A percentile compares a stretch with the other conserved stretches of the same genome.
phyloP scores from a whole-genome alignment of 202 grass and related monocot species.

The Panicum hallii region DNA sequence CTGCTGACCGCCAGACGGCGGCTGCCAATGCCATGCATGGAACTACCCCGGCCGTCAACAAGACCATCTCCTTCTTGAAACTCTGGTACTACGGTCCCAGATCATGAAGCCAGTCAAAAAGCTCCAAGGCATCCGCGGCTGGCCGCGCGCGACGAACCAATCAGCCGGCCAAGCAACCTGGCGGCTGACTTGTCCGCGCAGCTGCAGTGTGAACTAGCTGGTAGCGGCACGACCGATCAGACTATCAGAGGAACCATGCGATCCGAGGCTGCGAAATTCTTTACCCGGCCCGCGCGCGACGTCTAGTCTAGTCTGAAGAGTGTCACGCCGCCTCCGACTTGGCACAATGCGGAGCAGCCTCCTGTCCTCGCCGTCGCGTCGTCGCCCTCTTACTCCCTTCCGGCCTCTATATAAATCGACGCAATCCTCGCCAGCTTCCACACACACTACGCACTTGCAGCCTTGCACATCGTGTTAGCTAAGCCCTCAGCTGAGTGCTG shows the following conservation, averaged over 20 bases:
- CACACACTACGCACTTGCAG: constrained; percentile 7
- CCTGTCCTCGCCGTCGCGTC: not conserved
- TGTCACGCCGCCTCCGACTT: not conserved
- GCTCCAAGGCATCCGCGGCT: not conserved
- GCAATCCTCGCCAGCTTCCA: not conserved
- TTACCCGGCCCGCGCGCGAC: not conserved
- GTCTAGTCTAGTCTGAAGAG: not conserved
- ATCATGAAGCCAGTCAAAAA: constrained; percentile 13
- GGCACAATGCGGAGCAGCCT: not conserved
- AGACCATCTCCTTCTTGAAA: not conserved
- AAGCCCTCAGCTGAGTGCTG: not conserved
- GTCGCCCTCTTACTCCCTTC: not conserved
- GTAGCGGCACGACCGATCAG: not conserved
- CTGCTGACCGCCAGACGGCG: not conserved
- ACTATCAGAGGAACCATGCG: not conserved
- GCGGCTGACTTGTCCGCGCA: not conserved
- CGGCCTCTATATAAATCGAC: constrained; percentile 56
- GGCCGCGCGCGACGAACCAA: not conserved
- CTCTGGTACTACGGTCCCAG: not conserved
- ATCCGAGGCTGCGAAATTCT: not conserved
- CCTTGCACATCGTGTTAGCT: not conserved
- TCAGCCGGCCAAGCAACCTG: not conserved
- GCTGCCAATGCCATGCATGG: not conserved
- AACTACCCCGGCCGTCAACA: not conserved
- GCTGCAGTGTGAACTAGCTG: constrained; percentile 6